Evolutionary conservation across 768 basidiomycete genomes (phyloP).

Genomic region (Amanita thiersii): DNA sequence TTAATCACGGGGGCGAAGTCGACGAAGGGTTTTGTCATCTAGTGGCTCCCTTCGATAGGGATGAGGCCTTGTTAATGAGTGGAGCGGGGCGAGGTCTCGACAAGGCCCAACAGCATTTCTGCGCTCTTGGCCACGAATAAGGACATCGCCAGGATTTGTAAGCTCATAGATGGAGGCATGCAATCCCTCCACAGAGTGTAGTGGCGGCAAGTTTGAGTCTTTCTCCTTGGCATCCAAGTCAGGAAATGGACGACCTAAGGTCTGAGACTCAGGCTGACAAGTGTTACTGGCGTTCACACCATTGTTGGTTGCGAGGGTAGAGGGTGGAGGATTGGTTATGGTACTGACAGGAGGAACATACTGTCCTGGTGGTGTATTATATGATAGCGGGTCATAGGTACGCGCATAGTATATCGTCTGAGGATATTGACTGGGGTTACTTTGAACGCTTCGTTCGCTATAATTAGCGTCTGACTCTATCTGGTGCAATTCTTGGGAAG

Average conservation of each 20-base stretch:
- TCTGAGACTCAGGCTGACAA: too few species aligned
- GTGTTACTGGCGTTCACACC: too few species aligned
- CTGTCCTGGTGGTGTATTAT: too few species aligned
- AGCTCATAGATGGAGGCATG: slow-evolving; percentile 6
- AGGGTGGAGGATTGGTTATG: too few species aligned
- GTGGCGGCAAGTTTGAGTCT: slow-evolving; percentile 4
- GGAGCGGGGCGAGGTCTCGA: slow-evolving; percentile 7
- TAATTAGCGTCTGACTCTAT: background rate
- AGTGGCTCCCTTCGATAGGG: slow-evolving; percentile 7
- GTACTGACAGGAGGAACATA: too few species aligned
- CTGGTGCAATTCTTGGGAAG: background rate
- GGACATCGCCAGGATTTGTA: slow-evolving; percentile 1
- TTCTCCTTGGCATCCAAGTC: background rate
- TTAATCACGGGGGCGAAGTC: slow-evolving; percentile 5
- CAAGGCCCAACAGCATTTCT: slow-evolving; percentile 6
- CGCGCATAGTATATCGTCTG: too few species aligned
- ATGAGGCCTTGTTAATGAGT: slow-evolving; percentile 7
- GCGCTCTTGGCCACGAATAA: slow-evolving; percentile 4
- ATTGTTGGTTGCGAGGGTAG: too few species aligned
- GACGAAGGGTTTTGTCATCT: slow-evolving; percentile 10
- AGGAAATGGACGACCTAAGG: too few species aligned
- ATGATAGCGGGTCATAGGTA: too few species aligned
- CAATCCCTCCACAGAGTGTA: slow-evolving; percentile 6
- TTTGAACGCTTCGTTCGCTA: too few species aligned
- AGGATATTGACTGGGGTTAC: too few species aligned